These are phyloP conservation scores for Picea abies DNA, from an alignment of 83 land plant genomes.

Conservation along the genomic window DNA sequence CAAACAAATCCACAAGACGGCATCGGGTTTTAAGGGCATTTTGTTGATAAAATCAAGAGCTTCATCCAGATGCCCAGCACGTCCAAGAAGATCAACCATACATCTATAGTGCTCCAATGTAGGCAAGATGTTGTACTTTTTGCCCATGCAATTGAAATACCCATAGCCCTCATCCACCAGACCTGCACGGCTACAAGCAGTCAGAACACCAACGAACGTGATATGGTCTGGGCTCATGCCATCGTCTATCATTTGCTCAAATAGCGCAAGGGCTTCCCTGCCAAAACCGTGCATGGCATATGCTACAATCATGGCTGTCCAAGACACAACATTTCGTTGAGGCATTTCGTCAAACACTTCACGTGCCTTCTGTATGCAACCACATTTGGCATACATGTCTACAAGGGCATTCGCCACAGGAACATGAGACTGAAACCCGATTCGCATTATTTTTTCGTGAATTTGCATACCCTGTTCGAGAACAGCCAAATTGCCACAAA, in stretches of 20 bases:
- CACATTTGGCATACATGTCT: constrained; percentile 7
- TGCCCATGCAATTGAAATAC: constrained; percentile 24
- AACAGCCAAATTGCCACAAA: background rate
- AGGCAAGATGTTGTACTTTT: constrained; percentile 23
- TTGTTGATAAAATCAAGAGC: constrained; percentile 25
- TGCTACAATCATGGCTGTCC: constrained; percentile 51
- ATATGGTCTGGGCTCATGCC: constrained; percentile 42
- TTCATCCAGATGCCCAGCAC: constrained; percentile 39
- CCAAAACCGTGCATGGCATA: constrained; percentile 41
- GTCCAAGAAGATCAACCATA: constrained; percentile 43
- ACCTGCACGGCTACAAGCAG: constrained; percentile 38
- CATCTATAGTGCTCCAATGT: constrained; percentile 23
- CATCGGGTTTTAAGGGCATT: constrained; percentile 27
- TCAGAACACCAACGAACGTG: constrained; percentile 26
- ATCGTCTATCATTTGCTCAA: constrained; percentile 17
- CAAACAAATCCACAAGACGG: constrained; percentile 30
- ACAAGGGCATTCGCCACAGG: background rate
- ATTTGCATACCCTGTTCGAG: background rate
- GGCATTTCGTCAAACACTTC: constrained; percentile 9
- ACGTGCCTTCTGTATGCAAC: background rate
- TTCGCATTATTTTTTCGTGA: background rate
- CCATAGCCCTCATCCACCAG: constrained; percentile 29
- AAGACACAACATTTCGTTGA: constrained; percentile 33
- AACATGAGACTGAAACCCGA: background rate
- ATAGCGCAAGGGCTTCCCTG: constrained; percentile 20